Evolutionary conservation across 73 alveolate genomes (phyloP), one percentile per base, ranked within the genome.

Genomic region (Paramecium biaurelia): DNA sequence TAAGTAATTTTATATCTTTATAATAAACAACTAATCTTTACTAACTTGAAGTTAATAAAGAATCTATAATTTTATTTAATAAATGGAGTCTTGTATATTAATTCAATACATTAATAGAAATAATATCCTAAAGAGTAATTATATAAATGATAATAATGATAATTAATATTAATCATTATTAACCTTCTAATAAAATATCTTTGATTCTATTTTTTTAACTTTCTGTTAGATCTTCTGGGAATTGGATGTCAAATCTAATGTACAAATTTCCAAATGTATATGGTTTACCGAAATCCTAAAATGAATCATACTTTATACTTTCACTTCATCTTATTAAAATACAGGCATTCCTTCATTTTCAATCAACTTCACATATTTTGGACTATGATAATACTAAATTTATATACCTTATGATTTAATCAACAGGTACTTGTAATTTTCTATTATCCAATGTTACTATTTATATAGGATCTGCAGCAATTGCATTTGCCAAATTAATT

Each of bases 341-440:
- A 97, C 85, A 23, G 99, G 99, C 99, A 98, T 96, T 34, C 99
- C 99, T 76, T 97, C 98, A 8, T 95, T 96, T 58, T 85, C 94
- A 32, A 98, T 95, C 49, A 85, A 28, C 70, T 95, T 97, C 59
- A 92, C 93, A 30, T 98, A 97, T 34, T 94, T 84, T 7, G 99
- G 99, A 34, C 93, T 93, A 12, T 37, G n/a, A 37, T 15, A 24
- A 70, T 89, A 43, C 5, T 24, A 4, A n/a, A 53, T 89, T 30
- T 1, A 2, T 6, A 37, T 89, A 89, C 94, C 96, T 93, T 7
- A 97, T 96, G 38, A 96, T 94, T 92, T 95, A 97, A 92, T 97
- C 99, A 10, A 93, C 49, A 2, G 97, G 88, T 10, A 85, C 92
- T 57, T 57, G 43, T 21, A 85, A 85, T 45, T 85, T 56, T 70